phyloP scores from a whole-genome alignment of 768 basidiomycete species.

The Boletus insuetus region DNA sequence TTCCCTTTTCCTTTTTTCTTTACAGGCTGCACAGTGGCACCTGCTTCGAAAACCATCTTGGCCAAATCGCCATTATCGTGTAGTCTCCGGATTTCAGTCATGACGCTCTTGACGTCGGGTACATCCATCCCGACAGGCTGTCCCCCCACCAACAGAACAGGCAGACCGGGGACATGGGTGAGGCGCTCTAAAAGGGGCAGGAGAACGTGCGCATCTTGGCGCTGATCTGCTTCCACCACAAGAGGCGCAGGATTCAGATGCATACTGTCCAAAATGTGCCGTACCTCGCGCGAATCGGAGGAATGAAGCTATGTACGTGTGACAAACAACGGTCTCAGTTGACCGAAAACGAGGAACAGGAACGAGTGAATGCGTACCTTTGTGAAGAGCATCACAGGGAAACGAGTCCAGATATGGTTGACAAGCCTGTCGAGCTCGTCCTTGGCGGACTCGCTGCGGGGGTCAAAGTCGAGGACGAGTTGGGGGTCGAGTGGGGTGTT shows the following conservation, averaged over 20 bases:
- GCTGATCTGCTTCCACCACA: slow-evolving; percentile 69
- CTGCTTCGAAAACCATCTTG: slow-evolving; percentile 49
- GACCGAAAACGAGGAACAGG: background rate
- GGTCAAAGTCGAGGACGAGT: slow-evolving; percentile 81
- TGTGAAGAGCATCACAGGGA: slow-evolving; percentile 74
- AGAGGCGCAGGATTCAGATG: slow-evolving; percentile 61
- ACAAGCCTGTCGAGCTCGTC: slow-evolving; percentile 61
- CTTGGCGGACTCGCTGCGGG: slow-evolving; percentile 55
- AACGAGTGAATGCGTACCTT: slow-evolving; percentile 44
- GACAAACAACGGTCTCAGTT: slow-evolving; percentile 1
- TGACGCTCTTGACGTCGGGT: slow-evolving; percentile 14
- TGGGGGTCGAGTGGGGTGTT: slow-evolving; percentile 68
- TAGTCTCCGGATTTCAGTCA: slow-evolving; percentile 52
- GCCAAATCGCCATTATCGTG: slow-evolving; percentile 50
- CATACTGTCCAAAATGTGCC: slow-evolving; percentile 52
- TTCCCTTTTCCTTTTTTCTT: slow-evolving; percentile 50
- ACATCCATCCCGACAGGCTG: slow-evolving; percentile 43
- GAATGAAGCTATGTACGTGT: slow-evolving; percentile 52
- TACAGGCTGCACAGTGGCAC: slow-evolving; percentile 51
- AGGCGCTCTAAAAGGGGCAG: slow-evolving; percentile 60
- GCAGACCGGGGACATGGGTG: slow-evolving; percentile 52
- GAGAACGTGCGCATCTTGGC: slow-evolving; percentile 67
- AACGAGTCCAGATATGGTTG: slow-evolving; percentile 64
- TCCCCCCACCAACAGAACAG: slow-evolving; percentile 70
- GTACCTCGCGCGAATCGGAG: slow-evolving; percentile 63